These are phyloP conservation scores for Paramyrothecium roridum DNA, from an alignment of 2,329 filamentous ascomycete species.

Conservation along the genomic window DNA sequence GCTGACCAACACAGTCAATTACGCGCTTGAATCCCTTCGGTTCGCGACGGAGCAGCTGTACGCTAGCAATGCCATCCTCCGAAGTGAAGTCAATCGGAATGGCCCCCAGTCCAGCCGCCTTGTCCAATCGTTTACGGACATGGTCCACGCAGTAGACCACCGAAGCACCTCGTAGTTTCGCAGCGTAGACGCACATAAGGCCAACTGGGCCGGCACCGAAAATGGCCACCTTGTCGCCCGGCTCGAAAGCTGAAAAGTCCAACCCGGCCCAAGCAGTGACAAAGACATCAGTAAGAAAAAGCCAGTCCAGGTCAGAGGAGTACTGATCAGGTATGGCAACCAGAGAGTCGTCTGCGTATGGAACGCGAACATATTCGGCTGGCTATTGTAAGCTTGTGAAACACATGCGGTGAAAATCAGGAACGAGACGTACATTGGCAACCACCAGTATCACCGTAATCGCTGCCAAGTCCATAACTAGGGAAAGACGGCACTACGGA, in stretches of 20 bases:
- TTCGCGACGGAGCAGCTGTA: not conserved
- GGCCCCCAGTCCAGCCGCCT: not conserved
- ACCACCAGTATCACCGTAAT: not conserved
- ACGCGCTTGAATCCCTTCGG: not conserved
- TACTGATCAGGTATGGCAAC: not conserved
- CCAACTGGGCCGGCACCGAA: not conserved
- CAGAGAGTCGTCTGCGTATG: not conserved
- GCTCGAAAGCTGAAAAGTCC: not conserved
- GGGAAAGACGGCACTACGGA: not conserved
- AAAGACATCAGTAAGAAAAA: not conserved
- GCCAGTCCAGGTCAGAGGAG: not conserved
- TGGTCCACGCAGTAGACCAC: not conserved
- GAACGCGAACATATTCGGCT: not conserved
- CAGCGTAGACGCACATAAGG: not conserved
- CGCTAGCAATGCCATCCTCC: not conserved
- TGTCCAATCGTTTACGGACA: not conserved
- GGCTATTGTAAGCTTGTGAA: not conserved
- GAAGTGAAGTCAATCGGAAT: not conserved
- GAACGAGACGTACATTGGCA: not conserved
- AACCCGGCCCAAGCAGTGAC: not conserved
- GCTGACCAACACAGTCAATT: not conserved
- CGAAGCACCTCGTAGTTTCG: not conserved
- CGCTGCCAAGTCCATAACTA: not conserved
- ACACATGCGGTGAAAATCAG: not conserved
- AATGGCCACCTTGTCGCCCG: not conserved